Base-by-base conservation (phyloP, 1,139 yeast genomes). In the Zhuliangozyma parablackwelliae region DNA sequence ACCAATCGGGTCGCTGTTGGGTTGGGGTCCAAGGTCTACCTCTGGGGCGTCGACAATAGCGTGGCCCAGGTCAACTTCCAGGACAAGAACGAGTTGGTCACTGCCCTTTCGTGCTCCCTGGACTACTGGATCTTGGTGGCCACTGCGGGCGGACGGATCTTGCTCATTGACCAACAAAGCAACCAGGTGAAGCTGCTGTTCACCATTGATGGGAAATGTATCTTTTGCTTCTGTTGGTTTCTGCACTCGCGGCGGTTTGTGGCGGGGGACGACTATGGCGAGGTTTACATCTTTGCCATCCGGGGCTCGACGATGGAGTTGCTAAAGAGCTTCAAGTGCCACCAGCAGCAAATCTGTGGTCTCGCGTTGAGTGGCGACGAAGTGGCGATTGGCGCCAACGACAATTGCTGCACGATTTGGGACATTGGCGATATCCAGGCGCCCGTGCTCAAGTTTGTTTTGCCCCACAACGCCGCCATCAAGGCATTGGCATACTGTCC, bases 331-430 rank as follows among this genome's bases (percentile, higher is more conserved):
- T 65, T 81, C 46, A 64, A 63, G 47, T 72, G 80, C 35, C 82
- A 78, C 41, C 67, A 68, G 30, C 87, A 82, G 47, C 88, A 81
- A 50, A 74, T 84, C 23, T 84, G 92, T 56, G 90, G 89, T 60
- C 67, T 83, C 21, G 77, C 82, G 5, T 51, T 83, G 7, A 76
- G 72, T 45, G 55, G 57, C 6, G 59, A 65, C 3, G 77, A 78
- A 39, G 49, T 82, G 10, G 85, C 90, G 0, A 69, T 82, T 10
- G 95, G 95, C 1, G 82, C 85, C 6, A 84, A 84, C 52, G 89
- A 84, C 51, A 83, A 84, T 48, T 61, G 75, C 25, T 82, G 89
- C 41, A 68, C 82, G 0, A 59, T 85, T 2, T 84, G 90, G 90
- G 74, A 80, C 48, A 67, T 83, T 7, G 40, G 61, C 1, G 58